These are phyloP conservation scores for Aureobasidium leucospermi DNA, from an alignment of 2,329 filamentous ascomycete species.

Conservation along the genomic window DNA sequence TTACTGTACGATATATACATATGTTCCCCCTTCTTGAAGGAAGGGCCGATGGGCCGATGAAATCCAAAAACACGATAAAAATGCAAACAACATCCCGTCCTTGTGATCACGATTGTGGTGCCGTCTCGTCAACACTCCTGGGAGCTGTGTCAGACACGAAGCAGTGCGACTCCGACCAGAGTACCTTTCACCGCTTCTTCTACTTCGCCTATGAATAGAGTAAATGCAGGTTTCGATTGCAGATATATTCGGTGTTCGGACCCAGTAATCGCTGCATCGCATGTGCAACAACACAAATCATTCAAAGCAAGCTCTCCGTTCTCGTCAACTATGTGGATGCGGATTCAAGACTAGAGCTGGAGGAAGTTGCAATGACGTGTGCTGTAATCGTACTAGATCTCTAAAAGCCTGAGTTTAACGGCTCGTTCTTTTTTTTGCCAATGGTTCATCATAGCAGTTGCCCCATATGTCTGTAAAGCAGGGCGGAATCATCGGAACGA, in stretches of 20 bases:
- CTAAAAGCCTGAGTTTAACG: neutral
- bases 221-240: neutral
- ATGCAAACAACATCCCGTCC: neutral
- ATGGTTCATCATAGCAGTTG: neutral
- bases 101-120: neutral
- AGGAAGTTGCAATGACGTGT: conserved; percentile 2
- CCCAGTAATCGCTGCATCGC: neutral
- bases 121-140: neutral
- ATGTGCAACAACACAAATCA: conserved; percentile 6
- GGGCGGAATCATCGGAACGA: neutral
- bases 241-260: neutral
- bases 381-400: neutral
- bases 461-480: neutral
- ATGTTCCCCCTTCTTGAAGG: neutral
- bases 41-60: conserved; percentile 4
- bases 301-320: neutral
- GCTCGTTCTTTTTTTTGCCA: neutral
- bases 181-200: conserved; percentile 11
- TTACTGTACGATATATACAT: conserved; percentile 9
- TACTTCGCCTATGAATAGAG: neutral
- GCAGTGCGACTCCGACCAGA: neutral
- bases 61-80: conserved; percentile 7
- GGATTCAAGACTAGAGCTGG: neutral
- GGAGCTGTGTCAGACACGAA: neutral
- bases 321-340: neutral